Conservation (phyloP, 2,329 filamentous ascomycete genomes). For the Dactylellina leptospora region DNA sequence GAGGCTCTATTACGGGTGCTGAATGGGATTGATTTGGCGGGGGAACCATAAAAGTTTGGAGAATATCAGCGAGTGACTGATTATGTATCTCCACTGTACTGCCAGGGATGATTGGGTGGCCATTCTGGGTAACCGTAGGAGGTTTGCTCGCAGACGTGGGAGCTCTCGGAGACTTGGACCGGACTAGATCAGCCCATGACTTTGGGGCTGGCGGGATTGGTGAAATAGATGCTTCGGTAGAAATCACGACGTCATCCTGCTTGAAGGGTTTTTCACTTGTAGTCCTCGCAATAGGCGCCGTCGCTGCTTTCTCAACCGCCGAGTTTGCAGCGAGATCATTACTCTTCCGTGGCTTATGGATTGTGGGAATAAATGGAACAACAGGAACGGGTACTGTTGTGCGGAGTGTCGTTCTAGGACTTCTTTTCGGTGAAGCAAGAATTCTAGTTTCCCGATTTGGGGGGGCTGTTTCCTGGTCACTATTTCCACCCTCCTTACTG, state of each 20-base stretch:
- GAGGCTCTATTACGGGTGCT: slow-evolving; percentile 85
- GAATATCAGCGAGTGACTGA: slow-evolving; percentile 77
- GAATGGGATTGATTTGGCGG: slow-evolving; percentile 60
- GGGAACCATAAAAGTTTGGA: slow-evolving; percentile 74
- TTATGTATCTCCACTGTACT: slow-evolving; percentile 63
- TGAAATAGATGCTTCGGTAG: slow-evolving; percentile 53
- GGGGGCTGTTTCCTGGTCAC: background rate
- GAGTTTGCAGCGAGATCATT: slow-evolving; percentile 53
- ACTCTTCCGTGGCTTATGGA: slow-evolving; percentile 53
- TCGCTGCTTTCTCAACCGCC: slow-evolving; percentile 8
- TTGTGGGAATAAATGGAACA: slow-evolving; percentile 43
- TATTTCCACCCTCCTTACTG: background rate
- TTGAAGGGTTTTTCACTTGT: slow-evolving; percentile 43
- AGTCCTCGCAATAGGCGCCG: slow-evolving; percentile 10
- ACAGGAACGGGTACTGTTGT: slow-evolving; percentile 33
- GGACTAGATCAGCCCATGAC: slow-evolving; percentile 74
- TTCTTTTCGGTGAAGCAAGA: slow-evolving; percentile 6
- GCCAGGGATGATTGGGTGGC: slow-evolving; percentile 40
- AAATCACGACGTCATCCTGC: slow-evolving; percentile 27
- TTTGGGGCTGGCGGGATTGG: slow-evolving; percentile 58
- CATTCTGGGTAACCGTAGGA: slow-evolving; percentile 58
- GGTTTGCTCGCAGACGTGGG: slow-evolving; percentile 58
- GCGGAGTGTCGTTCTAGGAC: slow-evolving; percentile 56
- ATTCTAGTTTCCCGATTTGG: background rate
- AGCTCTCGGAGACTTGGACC: slow-evolving; percentile 55